Evolutionary conservation across 2,329 filamentous ascomycete species (phyloP).

Genomic region (Colletotrichum agaves): DNA sequence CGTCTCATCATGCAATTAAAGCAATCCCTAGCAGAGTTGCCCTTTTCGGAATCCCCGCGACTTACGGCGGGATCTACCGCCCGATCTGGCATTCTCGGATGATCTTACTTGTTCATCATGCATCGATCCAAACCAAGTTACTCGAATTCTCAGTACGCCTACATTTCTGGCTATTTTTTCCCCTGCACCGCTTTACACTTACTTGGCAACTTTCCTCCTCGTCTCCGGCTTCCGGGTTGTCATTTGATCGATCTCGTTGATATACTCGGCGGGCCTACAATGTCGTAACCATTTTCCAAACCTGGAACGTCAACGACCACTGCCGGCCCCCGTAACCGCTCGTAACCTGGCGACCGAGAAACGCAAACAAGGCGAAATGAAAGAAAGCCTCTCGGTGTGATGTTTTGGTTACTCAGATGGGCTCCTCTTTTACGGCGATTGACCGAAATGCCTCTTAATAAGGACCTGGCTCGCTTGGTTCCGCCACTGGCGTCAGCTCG

Average conservation of each 20-base stretch:
- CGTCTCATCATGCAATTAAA: no score
- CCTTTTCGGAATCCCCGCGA: no score
- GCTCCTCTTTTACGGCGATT: no score
- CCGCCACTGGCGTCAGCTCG: not conserved
- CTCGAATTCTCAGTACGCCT: no score
- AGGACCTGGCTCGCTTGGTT: not conserved
- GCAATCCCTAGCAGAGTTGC: no score
- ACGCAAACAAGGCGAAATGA: not conserved
- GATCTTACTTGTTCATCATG: no score
- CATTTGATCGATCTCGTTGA: not conserved
- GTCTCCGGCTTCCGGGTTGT: rapidly evolving
- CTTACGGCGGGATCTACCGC: no score
- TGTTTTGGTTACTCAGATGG: not conserved
- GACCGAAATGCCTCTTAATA: no score
- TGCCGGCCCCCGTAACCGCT: not conserved
- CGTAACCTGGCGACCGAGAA: conserved; percentile 2
- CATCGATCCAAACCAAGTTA: no score
- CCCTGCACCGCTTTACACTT: not conserved
- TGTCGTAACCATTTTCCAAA: not conserved
- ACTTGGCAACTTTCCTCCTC: not conserved
- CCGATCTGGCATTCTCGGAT: no score
- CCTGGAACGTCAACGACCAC: not conserved
- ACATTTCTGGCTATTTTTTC: no score
- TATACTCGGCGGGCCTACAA: no score
- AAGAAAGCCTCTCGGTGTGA: not conserved